phyloP scores from a whole-genome alignment of 2,329 filamentous ascomycete species.

The Aspergillus spinulosporus region DNA sequence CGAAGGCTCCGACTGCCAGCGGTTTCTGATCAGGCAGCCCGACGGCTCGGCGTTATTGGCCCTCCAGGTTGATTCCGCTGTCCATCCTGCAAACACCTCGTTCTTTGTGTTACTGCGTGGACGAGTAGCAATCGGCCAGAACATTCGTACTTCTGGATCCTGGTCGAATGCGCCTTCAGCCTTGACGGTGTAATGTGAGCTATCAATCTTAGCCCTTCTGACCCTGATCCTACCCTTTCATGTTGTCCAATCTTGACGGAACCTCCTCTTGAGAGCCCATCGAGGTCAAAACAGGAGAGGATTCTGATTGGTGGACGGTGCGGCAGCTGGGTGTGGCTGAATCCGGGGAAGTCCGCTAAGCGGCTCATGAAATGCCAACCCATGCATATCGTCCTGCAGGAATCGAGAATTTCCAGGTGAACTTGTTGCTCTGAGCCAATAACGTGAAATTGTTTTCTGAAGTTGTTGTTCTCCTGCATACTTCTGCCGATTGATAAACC shows the following conservation, averaged over 20 bases:
- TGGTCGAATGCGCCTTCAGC: background rate
- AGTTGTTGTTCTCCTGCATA: background rate
- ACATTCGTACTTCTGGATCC: background rate
- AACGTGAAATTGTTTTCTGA: background rate
- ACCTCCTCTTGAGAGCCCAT: slow-evolving; percentile 2
- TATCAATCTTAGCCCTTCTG: background rate
- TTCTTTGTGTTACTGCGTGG: background rate
- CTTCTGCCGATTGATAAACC: slow-evolving; percentile 1
- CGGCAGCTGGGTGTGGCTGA: slow-evolving; percentile 16
- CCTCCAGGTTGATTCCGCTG: background rate
- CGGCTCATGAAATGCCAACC: slow-evolving; percentile 2
- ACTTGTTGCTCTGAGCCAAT: background rate
- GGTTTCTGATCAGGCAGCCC: background rate
- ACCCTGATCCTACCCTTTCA: background rate
- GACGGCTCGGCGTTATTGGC: background rate
- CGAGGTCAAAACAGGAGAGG: background rate
- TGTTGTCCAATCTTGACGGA: background rate
- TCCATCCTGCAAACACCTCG: background rate
- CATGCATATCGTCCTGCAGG: slow-evolving; percentile 5
- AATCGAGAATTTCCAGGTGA: slow-evolving; percentile 9
- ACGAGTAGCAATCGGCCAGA: background rate
- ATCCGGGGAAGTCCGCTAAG: slow-evolving; percentile 16
- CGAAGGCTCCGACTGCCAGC: background rate
- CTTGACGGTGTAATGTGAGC: background rate
- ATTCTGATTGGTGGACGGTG: slow-evolving; percentile 9